Percentiles rank a stretch among this genome's conserved stretches.
These are phyloP conservation scores for Apiospora kogelbergensis DNA, from an alignment of 2,329 filamentous ascomycete genomes.

Conservation along the genomic window DNA sequence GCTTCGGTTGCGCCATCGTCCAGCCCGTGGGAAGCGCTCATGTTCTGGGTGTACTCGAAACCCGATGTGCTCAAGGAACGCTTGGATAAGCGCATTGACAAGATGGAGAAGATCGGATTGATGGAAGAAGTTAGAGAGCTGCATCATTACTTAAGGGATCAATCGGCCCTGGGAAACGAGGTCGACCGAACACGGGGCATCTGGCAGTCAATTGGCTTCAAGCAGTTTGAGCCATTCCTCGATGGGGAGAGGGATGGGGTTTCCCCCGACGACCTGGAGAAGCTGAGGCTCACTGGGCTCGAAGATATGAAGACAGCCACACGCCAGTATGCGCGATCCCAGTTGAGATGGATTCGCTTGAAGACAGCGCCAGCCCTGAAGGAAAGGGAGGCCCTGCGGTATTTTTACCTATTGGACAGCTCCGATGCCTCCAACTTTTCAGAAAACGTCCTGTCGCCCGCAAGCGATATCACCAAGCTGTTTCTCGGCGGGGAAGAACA, in stretches of 20 bases:
- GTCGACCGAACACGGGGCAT: slow-evolving; percentile 81
- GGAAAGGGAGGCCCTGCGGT: slow-evolving; percentile 51
- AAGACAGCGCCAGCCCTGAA: slow-evolving; percentile 73
- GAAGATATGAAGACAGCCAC: slow-evolving; percentile 81
- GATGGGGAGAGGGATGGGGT: slow-evolving; percentile 38
- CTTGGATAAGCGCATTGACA: slow-evolving; percentile 75
- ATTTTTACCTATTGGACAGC: slow-evolving; percentile 79
- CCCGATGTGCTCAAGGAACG: slow-evolving; percentile 66
- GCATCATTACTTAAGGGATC: slow-evolving; percentile 37
- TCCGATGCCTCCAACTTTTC: slow-evolving; percentile 66
- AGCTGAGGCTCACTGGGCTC: slow-evolving; percentile 59
- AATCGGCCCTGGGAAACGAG: slow-evolving; percentile 42
- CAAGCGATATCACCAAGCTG: slow-evolving; percentile 56
- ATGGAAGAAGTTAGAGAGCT: slow-evolving; percentile 49
- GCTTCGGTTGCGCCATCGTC: slow-evolving; percentile 18
- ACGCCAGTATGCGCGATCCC: slow-evolving; percentile 81
- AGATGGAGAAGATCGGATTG: slow-evolving; percentile 68
- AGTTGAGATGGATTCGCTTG: slow-evolving; percentile 82
- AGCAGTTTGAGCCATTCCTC: slow-evolving; percentile 79
- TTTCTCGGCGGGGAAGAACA: slow-evolving; percentile 63
- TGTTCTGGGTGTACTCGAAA: slow-evolving; percentile 87
- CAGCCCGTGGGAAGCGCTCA: slow-evolving; percentile 55
- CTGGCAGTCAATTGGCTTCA: slow-evolving; percentile 96
- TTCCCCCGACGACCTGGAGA: slow-evolving; percentile 44
- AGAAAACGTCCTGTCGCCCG: slow-evolving; percentile 63